These are phyloP conservation scores for Fusarium irregulare DNA, from an alignment of 2,329 filamentous ascomycete genomes.

Conservation along the genomic window DNA sequence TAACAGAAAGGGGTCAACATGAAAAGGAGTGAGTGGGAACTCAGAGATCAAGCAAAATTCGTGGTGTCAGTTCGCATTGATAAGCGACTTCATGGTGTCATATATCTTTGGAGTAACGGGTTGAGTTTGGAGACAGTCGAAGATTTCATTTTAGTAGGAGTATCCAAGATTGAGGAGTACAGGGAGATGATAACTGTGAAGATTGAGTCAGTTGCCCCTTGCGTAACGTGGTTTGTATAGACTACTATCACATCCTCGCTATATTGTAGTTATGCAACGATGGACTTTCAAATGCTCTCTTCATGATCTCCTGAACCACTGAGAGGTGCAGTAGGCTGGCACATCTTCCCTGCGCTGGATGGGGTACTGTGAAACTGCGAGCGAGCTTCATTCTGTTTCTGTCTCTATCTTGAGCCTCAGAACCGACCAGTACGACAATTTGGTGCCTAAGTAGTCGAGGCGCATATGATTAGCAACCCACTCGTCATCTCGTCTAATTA, in stretches of 20 bases:
- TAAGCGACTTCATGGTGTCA: background rate
- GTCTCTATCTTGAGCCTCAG: no score
- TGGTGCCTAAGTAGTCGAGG: background rate
- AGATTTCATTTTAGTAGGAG: background rate
- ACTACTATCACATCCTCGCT: no score
- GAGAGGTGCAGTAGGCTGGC: no score
- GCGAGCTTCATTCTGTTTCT: no score
- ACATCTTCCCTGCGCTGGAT: no score
- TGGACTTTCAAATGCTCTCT: no score
- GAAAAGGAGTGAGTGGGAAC: background rate
- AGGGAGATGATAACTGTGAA: background rate
- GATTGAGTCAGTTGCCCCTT: background rate
- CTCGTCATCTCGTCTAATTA: background rate
- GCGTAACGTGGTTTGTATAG: background rate
- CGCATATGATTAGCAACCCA: background rate
- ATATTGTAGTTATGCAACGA: no score
- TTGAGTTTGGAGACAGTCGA: background rate
- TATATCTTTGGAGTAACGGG: background rate
- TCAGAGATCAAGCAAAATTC: background rate
- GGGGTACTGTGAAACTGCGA: no score
- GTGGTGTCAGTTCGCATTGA: background rate
- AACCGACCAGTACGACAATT: background rate
- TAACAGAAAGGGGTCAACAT: background rate
- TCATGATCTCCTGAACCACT: no score
- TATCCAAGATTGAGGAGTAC: background rate